Conservation (phyloP, 2,329 filamentous ascomycete genomes). For the Purpureocillium lavendulum region DNA sequence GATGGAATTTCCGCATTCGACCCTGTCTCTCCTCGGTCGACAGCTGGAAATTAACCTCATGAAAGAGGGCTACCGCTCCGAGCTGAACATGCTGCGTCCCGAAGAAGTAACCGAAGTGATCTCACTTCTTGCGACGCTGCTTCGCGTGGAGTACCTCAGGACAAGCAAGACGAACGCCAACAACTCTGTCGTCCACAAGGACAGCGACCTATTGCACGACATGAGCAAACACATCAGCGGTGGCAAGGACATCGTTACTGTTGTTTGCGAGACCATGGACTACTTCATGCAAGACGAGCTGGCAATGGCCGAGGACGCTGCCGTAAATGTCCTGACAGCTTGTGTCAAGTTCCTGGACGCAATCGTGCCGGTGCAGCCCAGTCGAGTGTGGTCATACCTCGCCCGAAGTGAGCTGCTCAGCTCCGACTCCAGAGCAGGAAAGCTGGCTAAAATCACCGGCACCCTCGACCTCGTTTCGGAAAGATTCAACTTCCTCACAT, state of each 20-base stretch:
- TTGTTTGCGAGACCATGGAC: conserved; percentile 83
- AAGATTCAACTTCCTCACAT: conserved; percentile 68
- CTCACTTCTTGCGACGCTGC: conserved; percentile 61
- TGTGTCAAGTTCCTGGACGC: conserved; percentile 76
- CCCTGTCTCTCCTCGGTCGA: conserved; percentile 69
- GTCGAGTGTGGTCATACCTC: conserved; percentile 84
- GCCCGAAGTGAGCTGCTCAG: conserved; percentile 73
- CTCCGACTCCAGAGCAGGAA: conserved; percentile 65
- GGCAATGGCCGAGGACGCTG: conserved; percentile 49
- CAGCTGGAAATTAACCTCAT: conserved; percentile 60
- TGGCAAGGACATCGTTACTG: conserved; percentile 66
- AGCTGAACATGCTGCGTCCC: conserved; percentile 43
- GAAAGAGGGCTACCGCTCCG: conserved; percentile 44
- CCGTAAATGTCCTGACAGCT: conserved; percentile 57
- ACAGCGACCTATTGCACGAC: conserved; percentile 44
- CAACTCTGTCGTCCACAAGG: conserved; percentile 23
- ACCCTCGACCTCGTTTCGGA: conserved; percentile 71
- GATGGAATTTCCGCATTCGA: conserved; percentile 72
- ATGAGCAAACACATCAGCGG: conserved; percentile 44
- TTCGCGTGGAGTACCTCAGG: conserved; percentile 43
- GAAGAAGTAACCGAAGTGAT: conserved; percentile 68
- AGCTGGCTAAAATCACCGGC: conserved; percentile 71
- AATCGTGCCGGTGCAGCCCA: conserved; percentile 65
- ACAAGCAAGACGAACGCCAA: conserved; percentile 12
- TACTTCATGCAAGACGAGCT: conserved; percentile 51